These are phyloP conservation scores for Agaricales sp. DNA, from an alignment of 1,284 basidiomycete genomes.

Conservation along the genomic window DNA sequence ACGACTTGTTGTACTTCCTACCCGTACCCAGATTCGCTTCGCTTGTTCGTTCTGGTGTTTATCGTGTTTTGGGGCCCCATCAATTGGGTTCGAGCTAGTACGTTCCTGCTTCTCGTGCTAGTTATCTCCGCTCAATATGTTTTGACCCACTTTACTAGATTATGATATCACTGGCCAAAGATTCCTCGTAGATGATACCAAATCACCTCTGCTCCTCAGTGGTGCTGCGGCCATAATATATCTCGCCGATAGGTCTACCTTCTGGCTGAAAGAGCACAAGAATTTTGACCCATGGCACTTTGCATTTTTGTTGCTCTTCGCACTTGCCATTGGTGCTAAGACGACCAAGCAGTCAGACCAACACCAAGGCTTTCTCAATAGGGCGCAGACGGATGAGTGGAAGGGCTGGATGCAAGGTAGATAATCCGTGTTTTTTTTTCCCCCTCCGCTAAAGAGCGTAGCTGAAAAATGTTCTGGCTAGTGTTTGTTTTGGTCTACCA, in stretches of 20 bases:
- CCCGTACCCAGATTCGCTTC: slow-evolving; percentile 53
- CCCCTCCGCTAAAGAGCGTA: background rate
- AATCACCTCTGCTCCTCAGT: slow-evolving; percentile 53
- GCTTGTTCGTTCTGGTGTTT: slow-evolving; percentile 44
- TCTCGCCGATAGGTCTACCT: slow-evolving; percentile 68
- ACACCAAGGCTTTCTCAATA: slow-evolving; percentile 79
- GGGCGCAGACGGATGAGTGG: slow-evolving; percentile 91
- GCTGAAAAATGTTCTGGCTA: no score
- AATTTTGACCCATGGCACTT: slow-evolving; percentile 67
- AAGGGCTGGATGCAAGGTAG: slow-evolving; percentile 94
- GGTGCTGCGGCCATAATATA: slow-evolving; percentile 57
- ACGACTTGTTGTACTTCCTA: slow-evolving; percentile 81
- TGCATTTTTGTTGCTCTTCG: slow-evolving; percentile 40
- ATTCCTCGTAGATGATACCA: slow-evolving; percentile 26
- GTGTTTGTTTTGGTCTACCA: slow-evolving; percentile 86
- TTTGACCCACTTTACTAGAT: slow-evolving; percentile 13
- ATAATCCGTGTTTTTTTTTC: slow-evolving; percentile 16
- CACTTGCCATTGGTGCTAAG: slow-evolving; percentile 47
- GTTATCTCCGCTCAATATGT: no score
- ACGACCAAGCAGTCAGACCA: slow-evolving; percentile 66
- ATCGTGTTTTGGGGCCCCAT: slow-evolving; percentile 50
- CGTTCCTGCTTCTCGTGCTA: no score
- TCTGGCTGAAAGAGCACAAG: slow-evolving; percentile 87
- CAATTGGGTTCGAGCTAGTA: background rate
- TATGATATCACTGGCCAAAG: slow-evolving; percentile 20